These are phyloP conservation scores for Rhipidocladum racemiflorum DNA, from an alignment of 176 grass and related monocot species.

Conservation along the genomic window DNA sequence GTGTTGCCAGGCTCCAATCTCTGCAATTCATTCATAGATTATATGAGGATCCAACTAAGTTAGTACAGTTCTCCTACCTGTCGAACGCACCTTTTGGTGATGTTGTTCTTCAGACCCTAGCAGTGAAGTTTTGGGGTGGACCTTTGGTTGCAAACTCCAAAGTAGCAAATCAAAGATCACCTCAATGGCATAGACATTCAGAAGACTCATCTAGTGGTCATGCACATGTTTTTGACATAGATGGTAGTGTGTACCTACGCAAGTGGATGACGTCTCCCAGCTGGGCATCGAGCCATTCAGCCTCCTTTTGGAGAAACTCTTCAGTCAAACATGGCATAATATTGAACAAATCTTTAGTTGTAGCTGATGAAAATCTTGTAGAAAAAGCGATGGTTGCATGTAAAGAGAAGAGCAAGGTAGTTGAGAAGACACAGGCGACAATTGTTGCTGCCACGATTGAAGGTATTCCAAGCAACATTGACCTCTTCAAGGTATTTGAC, in stretches of 20 bases:
- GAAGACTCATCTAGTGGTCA: slow-evolving; percentile 49
- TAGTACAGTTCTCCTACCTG: slow-evolving; percentile 89
- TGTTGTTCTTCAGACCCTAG: slow-evolving; percentile 84
- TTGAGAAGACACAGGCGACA: slow-evolving; percentile 81
- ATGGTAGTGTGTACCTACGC: slow-evolving; percentile 82
- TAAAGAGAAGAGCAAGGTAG: slow-evolving; percentile 77
- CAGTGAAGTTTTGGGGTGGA: slow-evolving; percentile 88
- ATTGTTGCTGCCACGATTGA: slow-evolving; percentile 91
- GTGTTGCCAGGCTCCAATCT: slow-evolving; percentile 89
- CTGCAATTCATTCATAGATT: slow-evolving; percentile 86
- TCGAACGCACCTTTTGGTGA: slow-evolving; percentile 63
- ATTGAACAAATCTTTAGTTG: slow-evolving; percentile 88
- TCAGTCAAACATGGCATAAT: slow-evolving; percentile 68
- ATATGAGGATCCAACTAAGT: slow-evolving; percentile 74
- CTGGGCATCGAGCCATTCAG: slow-evolving; percentile 69
- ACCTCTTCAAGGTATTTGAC: slow-evolving; percentile 89
- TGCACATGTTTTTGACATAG: slow-evolving; percentile 68
- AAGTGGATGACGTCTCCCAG: slow-evolving; percentile 88
- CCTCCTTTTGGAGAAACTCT: slow-evolving; percentile 77
- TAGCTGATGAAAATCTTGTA: slow-evolving; percentile 79
- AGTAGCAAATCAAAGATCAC: slow-evolving; percentile 35
- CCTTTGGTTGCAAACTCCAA: slow-evolving; percentile 58
- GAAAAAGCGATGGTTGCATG: slow-evolving; percentile 66
- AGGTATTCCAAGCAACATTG: slow-evolving; percentile 99
- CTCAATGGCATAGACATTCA: slow-evolving; percentile 53